These are phyloP conservation scores for Coix lacrymajobi DNA, from an alignment of 176 grass and related monocot genomes.

Conservation along the genomic window DNA sequence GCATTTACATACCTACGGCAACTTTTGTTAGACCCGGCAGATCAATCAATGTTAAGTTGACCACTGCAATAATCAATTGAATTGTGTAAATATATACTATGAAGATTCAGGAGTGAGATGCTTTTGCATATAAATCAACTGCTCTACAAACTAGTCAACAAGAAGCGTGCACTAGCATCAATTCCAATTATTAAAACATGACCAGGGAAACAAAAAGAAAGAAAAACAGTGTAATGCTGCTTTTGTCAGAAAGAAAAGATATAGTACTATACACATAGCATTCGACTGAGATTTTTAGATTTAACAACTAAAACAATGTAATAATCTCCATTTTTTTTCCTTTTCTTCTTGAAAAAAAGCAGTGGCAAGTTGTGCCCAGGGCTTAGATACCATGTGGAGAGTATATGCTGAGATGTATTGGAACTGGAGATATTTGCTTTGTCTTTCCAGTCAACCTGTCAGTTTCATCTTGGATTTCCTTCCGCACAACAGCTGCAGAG, in stretches of 20 bases:
- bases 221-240: background rate
- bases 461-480: constrained; percentile 96
- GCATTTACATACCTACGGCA: constrained; percentile 58
- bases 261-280: background rate
- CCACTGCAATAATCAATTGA: constrained; percentile 57
- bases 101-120: background rate
- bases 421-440: constrained; percentile 91
- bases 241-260: constrained; percentile 13
- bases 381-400: constrained; percentile 61
- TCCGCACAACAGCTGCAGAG: constrained; percentile 68
- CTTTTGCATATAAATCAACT: background rate
- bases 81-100: constrained; percentile 5
- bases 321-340: background rate
- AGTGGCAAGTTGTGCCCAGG: background rate
- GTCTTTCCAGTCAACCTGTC: constrained; percentile 74
- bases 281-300: background rate
- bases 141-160: background rate
- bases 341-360: background rate
- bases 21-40: constrained; percentile 87
- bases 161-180: background rate
- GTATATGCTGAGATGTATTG: constrained; percentile 99
- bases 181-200: background rate
- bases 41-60: constrained; percentile 95
- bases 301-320: background rate
- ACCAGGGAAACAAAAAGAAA: background rate